These are phyloP conservation scores for Mortierella claussenii DNA, from an alignment of 192 early-diverging fungal species.

Conservation along the genomic window DNA sequence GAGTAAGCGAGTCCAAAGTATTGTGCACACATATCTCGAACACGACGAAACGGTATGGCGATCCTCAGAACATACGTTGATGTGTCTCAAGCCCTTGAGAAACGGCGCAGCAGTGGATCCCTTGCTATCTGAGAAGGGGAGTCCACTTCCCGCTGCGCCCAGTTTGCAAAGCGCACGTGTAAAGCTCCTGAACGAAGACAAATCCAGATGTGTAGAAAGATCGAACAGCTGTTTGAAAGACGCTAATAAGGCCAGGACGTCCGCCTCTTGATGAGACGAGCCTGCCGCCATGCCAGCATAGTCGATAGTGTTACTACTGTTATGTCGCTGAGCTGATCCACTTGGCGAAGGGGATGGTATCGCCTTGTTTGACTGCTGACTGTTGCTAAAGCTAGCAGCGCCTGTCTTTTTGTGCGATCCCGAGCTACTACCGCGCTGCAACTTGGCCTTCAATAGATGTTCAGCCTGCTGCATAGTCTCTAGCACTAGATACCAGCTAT, in stretches of 20 bases:
- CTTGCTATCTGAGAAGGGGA: slow-evolving; percentile 54
- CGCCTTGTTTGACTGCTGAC: slow-evolving; percentile 8
- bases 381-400: slow-evolving; percentile 46
- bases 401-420: slow-evolving; percentile 53
- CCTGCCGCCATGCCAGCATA: slow-evolving; percentile 34
- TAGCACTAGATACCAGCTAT: slow-evolving; percentile 88
- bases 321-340: slow-evolving; percentile 14
- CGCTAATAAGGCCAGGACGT: slow-evolving; percentile 57
- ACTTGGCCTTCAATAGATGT: slow-evolving; percentile 69
- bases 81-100: slow-evolving; percentile 38
- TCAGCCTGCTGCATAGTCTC: slow-evolving; percentile 92
- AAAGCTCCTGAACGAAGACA: slow-evolving; percentile 71
- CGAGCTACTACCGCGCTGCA: slow-evolving; percentile 34
- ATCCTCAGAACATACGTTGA: slow-evolving; percentile 34
- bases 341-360: slow-evolving; percentile 25
- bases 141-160: slow-evolving; percentile 61
- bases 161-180: slow-evolving; percentile 73
- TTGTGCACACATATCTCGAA: too few relatives aligned
- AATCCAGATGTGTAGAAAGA: slow-evolving; percentile 65
- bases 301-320: slow-evolving; percentile 21
- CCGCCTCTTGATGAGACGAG: slow-evolving; percentile 55
- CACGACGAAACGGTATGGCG: too few relatives aligned
- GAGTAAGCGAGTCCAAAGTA: too few relatives aligned
- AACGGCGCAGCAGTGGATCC: slow-evolving; percentile 39
- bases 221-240: slow-evolving; percentile 80